These are phyloP conservation scores for Beta corolliflora DNA, from an alignment of 179 eudicot genomes.

Conservation along the genomic window DNA sequence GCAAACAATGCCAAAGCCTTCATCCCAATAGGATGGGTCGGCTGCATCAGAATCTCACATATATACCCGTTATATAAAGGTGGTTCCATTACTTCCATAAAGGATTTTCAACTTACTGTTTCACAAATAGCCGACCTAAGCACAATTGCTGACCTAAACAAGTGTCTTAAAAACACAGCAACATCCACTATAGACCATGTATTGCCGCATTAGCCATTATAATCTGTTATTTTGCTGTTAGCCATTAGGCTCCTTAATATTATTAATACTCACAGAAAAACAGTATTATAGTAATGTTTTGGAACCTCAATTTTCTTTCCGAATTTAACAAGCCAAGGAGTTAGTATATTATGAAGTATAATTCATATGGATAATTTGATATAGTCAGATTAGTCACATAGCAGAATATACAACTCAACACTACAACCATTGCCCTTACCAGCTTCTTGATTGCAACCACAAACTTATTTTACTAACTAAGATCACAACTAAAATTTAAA, in stretches of 20 bases:
- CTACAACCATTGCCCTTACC: not conserved
- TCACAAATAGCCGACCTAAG: not conserved
- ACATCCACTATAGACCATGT: not conserved
- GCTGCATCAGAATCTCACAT: conserved; percentile 11
- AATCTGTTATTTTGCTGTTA: not conserved
- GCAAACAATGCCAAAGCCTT: too few relatives aligned
- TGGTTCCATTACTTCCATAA: not conserved
- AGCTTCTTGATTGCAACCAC: not conserved
- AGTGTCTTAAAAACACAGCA: not conserved
- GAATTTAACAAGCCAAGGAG: not conserved
- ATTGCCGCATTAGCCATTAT: not conserved
- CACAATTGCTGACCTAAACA: not conserved
- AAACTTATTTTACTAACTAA: too few relatives aligned
- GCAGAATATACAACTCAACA: not conserved
- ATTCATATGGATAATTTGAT: not conserved
- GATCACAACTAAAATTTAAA: not conserved
- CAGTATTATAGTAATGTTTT: not conserved
- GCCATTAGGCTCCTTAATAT: too few relatives aligned
- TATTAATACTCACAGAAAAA: too few relatives aligned
- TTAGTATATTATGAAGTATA: not conserved
- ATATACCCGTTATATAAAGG: not conserved
- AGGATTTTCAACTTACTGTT: not conserved
- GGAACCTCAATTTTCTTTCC: not conserved
- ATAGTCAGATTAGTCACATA: not conserved
- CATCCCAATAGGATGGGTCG: too few relatives aligned